phyloP scores from a whole-genome alignment of 2,329 filamentous ascomycete species.

The Sarocladium brachiariae region DNA sequence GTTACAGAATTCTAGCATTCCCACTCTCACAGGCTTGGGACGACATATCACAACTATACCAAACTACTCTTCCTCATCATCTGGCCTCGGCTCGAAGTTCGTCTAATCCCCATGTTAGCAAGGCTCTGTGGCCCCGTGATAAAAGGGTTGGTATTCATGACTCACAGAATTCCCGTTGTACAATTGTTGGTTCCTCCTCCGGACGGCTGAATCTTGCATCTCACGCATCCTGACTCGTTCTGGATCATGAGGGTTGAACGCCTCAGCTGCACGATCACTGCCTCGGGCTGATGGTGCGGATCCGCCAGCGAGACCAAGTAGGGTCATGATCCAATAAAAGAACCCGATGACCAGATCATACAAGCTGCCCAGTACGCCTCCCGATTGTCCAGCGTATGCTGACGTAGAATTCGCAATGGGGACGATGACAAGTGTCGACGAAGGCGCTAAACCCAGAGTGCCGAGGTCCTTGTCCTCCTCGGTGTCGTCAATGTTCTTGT shows the following conservation, averaged over 20 bases:
- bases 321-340: constrained; percentile 28
- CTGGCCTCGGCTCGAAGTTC: constrained; percentile 59
- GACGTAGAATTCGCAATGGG: constrained; percentile 49
- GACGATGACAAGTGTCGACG: constrained; percentile 74
- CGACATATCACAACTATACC: constrained; percentile 9
- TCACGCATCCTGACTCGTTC: constrained; percentile 17
- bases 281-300: not conserved
- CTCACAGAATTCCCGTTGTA: constrained; percentile 89
- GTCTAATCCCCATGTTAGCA: constrained; percentile 34
- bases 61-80: constrained; percentile 45
- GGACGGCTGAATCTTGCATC: constrained; percentile 41
- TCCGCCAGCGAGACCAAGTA: constrained; percentile 22
- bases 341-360: constrained; percentile 25
- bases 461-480: constrained; percentile 66
- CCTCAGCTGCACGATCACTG: not conserved
- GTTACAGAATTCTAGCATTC: constrained; percentile 14
- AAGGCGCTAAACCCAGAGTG: constrained; percentile 68
- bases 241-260: not conserved
- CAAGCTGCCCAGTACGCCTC: constrained; percentile 21
- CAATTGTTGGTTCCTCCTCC: constrained; percentile 58
- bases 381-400: constrained; percentile 32
- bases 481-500: constrained; percentile 62
- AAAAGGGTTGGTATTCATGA: constrained; percentile 13
- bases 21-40: constrained; percentile 16
- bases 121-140: not conserved